Conservation (phyloP, 2,329 filamentous ascomycete species). For the Verticillium nubilum region DNA sequence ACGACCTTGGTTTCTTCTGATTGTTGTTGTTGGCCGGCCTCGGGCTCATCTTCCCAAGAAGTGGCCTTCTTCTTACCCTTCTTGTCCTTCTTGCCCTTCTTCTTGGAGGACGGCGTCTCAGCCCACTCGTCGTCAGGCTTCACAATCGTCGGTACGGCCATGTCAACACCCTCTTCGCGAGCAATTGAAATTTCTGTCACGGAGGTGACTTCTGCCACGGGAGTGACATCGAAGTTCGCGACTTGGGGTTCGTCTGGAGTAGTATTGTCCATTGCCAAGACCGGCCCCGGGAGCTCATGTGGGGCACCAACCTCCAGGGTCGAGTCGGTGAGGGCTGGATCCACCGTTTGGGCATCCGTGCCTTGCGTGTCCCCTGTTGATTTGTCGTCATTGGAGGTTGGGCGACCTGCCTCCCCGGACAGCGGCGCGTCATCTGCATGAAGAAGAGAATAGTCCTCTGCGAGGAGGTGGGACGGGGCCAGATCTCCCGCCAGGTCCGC, state of each 20-base stretch:
- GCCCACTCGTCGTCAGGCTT: constrained; percentile 17
- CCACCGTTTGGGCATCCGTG: constrained; percentile 12
- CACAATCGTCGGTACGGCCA: constrained; percentile 9
- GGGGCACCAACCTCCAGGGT: constrained; percentile 10
- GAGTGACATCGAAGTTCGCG: constrained; percentile 5
- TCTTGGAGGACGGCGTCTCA: constrained; percentile 19
- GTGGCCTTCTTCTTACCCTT: constrained; percentile 14
- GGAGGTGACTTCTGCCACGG: constrained; percentile 5
- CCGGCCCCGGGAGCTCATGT: constrained; percentile 8
- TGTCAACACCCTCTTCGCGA: constrained; percentile 1
- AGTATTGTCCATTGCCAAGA: constrained; percentile 11
- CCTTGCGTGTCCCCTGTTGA: constrained; percentile 11
- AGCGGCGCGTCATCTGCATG: constrained; percentile 9
- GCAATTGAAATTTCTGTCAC: background rate
- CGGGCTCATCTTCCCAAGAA: background rate
- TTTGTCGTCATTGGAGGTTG: constrained; percentile 5
- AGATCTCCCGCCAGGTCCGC: background rate
- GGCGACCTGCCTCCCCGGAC: background rate
- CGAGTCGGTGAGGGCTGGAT: constrained; percentile 14
- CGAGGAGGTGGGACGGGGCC: background rate
- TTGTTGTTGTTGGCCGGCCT: background rate
- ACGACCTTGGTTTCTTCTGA: background rate
- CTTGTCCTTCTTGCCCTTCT: constrained; percentile 25
- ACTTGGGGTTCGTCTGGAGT: constrained; percentile 13
- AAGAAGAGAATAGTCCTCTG: background rate